Percentiles rank a stretch among this genome's conserved stretches.
Conservation (phyloP, 2,329 filamentous ascomycete species). For the Aspergillus sp. region DNA sequence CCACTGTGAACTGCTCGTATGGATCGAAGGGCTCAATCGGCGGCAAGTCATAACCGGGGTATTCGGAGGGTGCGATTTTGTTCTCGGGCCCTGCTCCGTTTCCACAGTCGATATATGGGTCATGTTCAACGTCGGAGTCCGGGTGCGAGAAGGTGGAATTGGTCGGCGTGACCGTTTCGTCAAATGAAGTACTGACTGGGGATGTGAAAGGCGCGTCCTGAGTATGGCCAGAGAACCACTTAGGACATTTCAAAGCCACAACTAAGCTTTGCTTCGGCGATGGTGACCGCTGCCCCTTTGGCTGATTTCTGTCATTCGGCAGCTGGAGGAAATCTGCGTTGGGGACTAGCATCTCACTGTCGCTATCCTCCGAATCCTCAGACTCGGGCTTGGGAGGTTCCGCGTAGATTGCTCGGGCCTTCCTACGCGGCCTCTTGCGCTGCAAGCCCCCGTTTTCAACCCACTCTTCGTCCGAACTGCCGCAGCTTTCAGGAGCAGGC, state of each 20-base stretch:
- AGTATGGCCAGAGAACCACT: background rate
- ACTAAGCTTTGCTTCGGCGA: conserved; percentile 10
- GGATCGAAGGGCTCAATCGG: background rate
- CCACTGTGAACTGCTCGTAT: background rate
- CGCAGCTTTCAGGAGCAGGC: background rate
- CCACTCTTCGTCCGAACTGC: conserved; percentile 16
- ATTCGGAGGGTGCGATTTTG: background rate
- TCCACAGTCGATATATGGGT: background rate
- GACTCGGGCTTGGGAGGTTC: background rate
- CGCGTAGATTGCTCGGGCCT: background rate
- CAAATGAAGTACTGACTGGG: background rate
- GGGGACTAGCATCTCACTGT: conserved; percentile 20
- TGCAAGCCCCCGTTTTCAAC: background rate
- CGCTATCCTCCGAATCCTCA: conserved; percentile 16
- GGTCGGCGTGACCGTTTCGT: background rate
- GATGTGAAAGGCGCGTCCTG: background rate
- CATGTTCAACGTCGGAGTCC: background rate
- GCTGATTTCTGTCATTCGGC: conserved; percentile 17
- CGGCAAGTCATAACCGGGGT: background rate
- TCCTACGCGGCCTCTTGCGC: background rate
- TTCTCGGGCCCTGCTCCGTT: background rate
- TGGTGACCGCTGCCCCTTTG: background rate
- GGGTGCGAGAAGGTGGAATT: background rate
- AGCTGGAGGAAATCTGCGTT: conserved; percentile 25
- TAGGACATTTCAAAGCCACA: conserved; percentile 22